Evolutionary conservation across 2,329 filamentous ascomycete species (phyloP).

Genomic region (Chrysoporthe deuterocubensis): DNA sequence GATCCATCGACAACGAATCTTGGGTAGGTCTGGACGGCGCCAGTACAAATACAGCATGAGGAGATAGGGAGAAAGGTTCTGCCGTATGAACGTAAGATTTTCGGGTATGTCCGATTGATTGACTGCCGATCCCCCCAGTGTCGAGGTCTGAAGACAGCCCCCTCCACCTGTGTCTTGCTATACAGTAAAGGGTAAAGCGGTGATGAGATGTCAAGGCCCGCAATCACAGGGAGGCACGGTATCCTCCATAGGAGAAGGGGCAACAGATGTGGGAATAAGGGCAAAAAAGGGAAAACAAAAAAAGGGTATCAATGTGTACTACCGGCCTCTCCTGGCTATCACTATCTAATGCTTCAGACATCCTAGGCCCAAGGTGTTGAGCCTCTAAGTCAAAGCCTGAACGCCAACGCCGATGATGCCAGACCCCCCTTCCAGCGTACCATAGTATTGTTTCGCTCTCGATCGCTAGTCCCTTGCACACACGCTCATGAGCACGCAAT

Average conservation of each 20-base stretch:
- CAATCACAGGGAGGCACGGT: not conserved
- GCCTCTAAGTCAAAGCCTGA: not conserved
- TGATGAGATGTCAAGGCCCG: not conserved
- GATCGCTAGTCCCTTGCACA: not conserved
- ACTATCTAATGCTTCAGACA: constrained; percentile 3
- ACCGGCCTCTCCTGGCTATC: constrained; percentile 4
- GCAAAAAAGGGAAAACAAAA: not conserved
- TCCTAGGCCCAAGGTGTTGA: not conserved
- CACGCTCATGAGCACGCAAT: constrained; percentile 22
- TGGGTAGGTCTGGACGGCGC: not conserved
- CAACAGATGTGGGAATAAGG: not conserved
- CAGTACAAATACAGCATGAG: not conserved
- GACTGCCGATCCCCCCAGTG: constrained; percentile 15
- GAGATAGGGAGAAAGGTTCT: constrained; percentile 6
- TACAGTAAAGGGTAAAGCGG: not conserved
- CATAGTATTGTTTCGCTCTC: not conserved
- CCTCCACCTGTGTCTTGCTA: not conserved
- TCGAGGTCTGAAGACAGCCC: not conserved
- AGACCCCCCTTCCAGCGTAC: constrained; percentile 13
- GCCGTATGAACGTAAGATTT: constrained; percentile 25
- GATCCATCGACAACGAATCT: not conserved
- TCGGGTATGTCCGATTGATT: constrained; percentile 24
- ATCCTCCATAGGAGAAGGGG: not conserved
- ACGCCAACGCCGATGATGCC: constrained; percentile 23
- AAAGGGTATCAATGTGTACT: constrained; percentile 26